Percentiles rank a stretch among this genome's conserved stretches.
These are phyloP conservation scores for Monosporascus cannonballus DNA, from an alignment of 2,329 filamentous ascomycete species.

Conservation along the genomic window DNA sequence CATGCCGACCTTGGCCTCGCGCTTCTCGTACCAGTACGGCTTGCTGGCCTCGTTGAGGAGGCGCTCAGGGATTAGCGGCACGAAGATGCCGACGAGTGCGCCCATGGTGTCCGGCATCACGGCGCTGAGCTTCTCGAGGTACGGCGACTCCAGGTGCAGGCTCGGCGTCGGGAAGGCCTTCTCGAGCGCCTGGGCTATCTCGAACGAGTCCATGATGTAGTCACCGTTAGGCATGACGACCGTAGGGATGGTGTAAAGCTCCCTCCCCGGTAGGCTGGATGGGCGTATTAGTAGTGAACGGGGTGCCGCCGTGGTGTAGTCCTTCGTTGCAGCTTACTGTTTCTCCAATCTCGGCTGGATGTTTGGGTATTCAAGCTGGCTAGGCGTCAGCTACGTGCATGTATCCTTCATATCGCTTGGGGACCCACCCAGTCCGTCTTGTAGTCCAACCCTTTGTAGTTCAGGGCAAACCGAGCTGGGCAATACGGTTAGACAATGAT, in stretches of 20 bases:
- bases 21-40: conserved; percentile 50
- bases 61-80: conserved; percentile 41
- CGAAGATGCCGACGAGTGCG: conserved; percentile 33
- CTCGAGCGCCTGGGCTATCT: conserved; percentile 56
- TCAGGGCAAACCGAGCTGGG: conserved; percentile 57
- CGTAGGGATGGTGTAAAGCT: conserved; percentile 25
- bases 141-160: conserved; percentile 49
- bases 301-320: neutral
- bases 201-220: conserved; percentile 58
- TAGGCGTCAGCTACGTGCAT: neutral
- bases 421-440: conserved; percentile 54
- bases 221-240: conserved; percentile 40
- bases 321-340: conserved; percentile 35
- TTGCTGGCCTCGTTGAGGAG: conserved; percentile 46
- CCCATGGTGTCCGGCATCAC: conserved; percentile 28
- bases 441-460: conserved; percentile 63
- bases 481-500: conserved; percentile 6
- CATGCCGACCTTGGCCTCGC: conserved; percentile 44
- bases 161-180: conserved; percentile 50
- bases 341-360: conserved; percentile 49
- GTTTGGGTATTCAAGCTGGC: conserved; percentile 57
- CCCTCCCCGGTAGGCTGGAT: conserved; percentile 37
- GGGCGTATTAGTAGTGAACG: conserved; percentile 15
- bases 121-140: conserved; percentile 37
- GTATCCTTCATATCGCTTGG: neutral